A percentile compares a stretch with the other conserved stretches of the same genome.
Conservation (phyloP, 2,329 filamentous ascomycete genomes). For the Xylaria hypoxylon region DNA sequence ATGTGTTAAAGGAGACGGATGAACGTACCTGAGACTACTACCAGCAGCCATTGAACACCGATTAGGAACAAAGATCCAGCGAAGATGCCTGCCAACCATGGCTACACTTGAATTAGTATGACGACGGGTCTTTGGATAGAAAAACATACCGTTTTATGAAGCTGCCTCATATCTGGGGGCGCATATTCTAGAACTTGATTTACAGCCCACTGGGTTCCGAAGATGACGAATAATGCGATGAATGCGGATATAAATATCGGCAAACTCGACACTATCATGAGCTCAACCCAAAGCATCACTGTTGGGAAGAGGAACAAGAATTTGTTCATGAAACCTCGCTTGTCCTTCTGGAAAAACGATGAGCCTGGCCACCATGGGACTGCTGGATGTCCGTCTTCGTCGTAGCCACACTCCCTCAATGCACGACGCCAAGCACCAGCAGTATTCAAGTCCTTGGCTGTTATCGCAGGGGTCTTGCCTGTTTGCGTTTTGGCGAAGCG, state of each 20-base stretch:
- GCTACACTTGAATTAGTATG: slow-evolving; percentile 61
- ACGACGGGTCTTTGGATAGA: background rate
- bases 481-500: slow-evolving; percentile 89
- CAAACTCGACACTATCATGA: slow-evolving; percentile 79
- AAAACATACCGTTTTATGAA: slow-evolving; percentile 83
- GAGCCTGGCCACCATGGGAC: slow-evolving; percentile 78
- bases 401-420: slow-evolving; percentile 85
- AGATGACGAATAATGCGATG: slow-evolving; percentile 72
- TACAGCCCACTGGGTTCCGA: slow-evolving; percentile 79
- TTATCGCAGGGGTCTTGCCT: slow-evolving; percentile 88
- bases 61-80: slow-evolving; percentile 86
- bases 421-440: slow-evolving; percentile 83
- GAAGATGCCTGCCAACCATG: slow-evolving; percentile 94
- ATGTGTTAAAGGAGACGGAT: background rate
- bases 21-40: slow-evolving; percentile 75
- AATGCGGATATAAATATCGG: slow-evolving; percentile 83
- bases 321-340: slow-evolving; percentile 79
- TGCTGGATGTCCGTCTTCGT: slow-evolving; percentile 78
- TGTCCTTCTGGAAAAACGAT: slow-evolving; percentile 79
- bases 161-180: slow-evolving; percentile 86
- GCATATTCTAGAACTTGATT: slow-evolving; percentile 84
- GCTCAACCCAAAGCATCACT: slow-evolving; percentile 74
- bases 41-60: slow-evolving; percentile 78
- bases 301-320: slow-evolving; percentile 95
- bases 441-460: slow-evolving; percentile 91